Conservation (phyloP, 352 stramenopile genomes). For the Phytophthora uliginosa region DNA sequence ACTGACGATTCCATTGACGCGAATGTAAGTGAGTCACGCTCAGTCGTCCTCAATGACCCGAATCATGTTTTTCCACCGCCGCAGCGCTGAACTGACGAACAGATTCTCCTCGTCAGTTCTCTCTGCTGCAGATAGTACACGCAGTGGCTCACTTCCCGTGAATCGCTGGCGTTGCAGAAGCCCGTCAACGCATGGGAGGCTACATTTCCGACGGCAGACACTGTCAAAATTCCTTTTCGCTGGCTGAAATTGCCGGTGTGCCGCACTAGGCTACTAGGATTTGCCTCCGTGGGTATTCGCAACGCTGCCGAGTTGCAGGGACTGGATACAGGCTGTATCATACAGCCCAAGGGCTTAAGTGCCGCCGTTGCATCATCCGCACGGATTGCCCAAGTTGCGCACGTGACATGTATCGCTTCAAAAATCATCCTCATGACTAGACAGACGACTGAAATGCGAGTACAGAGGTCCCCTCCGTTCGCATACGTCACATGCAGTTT, state of each 20-base stretch:
- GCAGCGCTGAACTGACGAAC: not conserved
- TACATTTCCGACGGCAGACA: not conserved
- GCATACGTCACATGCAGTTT: too few relatives aligned
- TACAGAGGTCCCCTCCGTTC: too few relatives aligned
- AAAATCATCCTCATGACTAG: not conserved
- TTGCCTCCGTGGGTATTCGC: not conserved
- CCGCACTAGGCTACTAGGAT: not conserved
- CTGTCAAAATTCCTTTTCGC: not conserved
- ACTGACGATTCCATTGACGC: not conserved
- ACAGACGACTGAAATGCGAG: not conserved
- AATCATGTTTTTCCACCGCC: not conserved
- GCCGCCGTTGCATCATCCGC: not conserved
- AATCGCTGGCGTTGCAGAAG: slow-evolving; percentile 6
- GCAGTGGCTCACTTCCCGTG: not conserved
- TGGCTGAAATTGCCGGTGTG: not conserved
- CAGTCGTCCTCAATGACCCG: not conserved
- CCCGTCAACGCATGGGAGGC: too few relatives aligned
- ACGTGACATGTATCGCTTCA: not conserved
- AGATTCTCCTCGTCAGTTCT: not conserved
- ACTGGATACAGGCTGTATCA: too few relatives aligned
- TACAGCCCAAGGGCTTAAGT: not conserved
- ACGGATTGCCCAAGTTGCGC: not conserved
- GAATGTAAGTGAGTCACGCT: not conserved
- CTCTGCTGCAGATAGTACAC: too few relatives aligned
- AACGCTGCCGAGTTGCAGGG: not conserved